phyloP scores from a whole-genome alignment of 148 eudicot species.

The Rhododendron griersonianum region DNA sequence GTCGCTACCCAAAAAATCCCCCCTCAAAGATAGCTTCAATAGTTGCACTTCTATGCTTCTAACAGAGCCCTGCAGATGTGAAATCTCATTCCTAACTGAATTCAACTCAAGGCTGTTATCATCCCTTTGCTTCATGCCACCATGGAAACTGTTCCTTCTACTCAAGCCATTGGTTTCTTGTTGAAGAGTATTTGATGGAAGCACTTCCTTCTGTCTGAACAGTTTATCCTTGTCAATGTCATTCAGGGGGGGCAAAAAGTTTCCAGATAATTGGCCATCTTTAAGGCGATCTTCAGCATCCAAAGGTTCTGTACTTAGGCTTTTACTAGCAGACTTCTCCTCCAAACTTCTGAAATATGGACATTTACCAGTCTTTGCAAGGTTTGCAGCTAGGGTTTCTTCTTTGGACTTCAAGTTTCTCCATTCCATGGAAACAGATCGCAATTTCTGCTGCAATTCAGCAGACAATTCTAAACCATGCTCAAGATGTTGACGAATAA shows the following conservation, averaged over 20 bases:
- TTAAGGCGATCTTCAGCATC: constrained; percentile 23
- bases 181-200: constrained; percentile 8
- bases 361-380: constrained; percentile 23
- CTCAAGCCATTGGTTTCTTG: constrained; percentile 22
- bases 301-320: constrained; percentile 17
- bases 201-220: not conserved
- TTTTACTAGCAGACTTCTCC: constrained; percentile 17
- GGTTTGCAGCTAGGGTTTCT: constrained; percentile 31
- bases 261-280: constrained; percentile 12
- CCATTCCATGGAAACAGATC: constrained; percentile 37
- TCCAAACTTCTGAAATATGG: constrained; percentile 7
- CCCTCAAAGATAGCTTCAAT: constrained; percentile 48
- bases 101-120: constrained; percentile 27
- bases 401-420: constrained; percentile 46
- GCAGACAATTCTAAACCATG: constrained; percentile 36
- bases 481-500: constrained; percentile 54
- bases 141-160: constrained; percentile 28
- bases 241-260: not conserved
- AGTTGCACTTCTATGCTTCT: constrained; percentile 37
- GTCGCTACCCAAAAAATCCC: constrained; percentile 63
- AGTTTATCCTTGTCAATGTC: not conserved
- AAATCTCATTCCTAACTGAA: constrained; percentile 33
- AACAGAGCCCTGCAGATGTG: constrained; percentile 39
- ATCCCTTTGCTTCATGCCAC: constrained; percentile 14
- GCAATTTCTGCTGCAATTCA: constrained; percentile 56